phyloP scores from a whole-genome alignment of 257 asterid genomes.

The Petunia axillaris region DNA sequence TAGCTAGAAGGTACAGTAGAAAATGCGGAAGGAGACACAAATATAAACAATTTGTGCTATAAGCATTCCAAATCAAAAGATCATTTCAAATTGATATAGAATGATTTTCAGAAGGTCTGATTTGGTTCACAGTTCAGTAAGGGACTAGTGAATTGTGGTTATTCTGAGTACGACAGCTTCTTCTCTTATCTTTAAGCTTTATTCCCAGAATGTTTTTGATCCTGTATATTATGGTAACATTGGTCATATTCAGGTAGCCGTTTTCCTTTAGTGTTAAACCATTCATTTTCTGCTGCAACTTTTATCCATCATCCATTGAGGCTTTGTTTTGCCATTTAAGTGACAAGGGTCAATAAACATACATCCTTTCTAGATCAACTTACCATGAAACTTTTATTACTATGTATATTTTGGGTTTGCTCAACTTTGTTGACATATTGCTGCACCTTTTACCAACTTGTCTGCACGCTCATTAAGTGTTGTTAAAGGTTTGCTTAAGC shows the following conservation, averaged over 20 bases:
- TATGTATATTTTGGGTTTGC: background rate
- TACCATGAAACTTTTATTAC: background rate
- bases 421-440: background rate
- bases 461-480: background rate
- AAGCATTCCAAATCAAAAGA: background rate
- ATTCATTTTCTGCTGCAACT: background rate
- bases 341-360: conserved; percentile 10
- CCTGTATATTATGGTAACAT: background rate
- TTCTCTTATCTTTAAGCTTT: background rate
- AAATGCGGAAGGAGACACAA: background rate
- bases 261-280: background rate
- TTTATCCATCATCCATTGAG: background rate
- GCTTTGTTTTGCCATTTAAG: background rate
- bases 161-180: background rate
- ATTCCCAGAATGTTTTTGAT: conserved; percentile 1
- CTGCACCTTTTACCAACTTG: background rate
- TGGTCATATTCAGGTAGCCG: conserved; percentile 1
- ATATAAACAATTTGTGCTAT: background rate
- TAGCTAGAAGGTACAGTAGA: background rate
- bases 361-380: background rate
- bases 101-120: background rate
- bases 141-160: conserved; percentile 10
- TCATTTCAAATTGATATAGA: background rate
- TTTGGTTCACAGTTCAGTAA: background rate
- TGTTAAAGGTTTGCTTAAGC: background rate